These are phyloP conservation scores for Fusarium fujikuroi DNA, from an alignment of 2,329 filamentous ascomycete species.

Conservation along the genomic window DNA sequence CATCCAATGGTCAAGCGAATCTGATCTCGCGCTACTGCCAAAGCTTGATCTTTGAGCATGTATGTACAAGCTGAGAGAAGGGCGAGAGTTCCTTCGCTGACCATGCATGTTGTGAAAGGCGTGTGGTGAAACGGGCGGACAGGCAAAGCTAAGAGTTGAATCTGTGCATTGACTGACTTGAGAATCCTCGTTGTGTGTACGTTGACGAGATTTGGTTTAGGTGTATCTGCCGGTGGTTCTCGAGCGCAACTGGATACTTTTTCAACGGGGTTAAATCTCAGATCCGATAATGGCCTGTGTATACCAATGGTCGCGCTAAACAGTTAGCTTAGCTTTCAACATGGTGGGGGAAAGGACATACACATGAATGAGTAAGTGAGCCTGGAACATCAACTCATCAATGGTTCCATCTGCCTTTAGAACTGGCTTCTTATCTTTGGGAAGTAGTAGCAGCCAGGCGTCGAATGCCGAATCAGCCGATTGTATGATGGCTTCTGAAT, in stretches of 20 bases:
- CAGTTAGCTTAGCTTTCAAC: background rate
- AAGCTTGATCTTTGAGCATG: background rate
- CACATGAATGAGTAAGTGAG: slow-evolving; percentile 32
- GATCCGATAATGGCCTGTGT: slow-evolving; percentile 28
- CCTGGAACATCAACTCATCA: slow-evolving; percentile 37
- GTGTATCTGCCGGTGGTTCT: slow-evolving; percentile 14
- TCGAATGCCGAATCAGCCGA: slow-evolving; percentile 28
- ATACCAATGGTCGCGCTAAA: slow-evolving; percentile 27
- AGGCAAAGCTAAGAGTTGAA: slow-evolving; percentile 16
- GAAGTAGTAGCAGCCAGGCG: slow-evolving; percentile 23
- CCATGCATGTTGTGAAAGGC: slow-evolving; percentile 32
- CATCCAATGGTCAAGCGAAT: slow-evolving; percentile 32
- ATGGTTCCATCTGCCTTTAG: slow-evolving; percentile 11
- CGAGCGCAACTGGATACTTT: slow-evolving; percentile 25
- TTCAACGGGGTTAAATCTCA: slow-evolving; percentile 28
- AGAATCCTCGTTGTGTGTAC: slow-evolving; percentile 28
- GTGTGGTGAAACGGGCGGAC: slow-evolving; percentile 24
- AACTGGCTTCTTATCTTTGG: slow-evolving; percentile 3
- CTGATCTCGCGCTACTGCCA: slow-evolving; percentile 27
- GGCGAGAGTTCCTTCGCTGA: slow-evolving; percentile 29
- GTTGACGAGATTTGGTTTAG: slow-evolving; percentile 22
- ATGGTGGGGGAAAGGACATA: background rate
- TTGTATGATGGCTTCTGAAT: slow-evolving; percentile 21
- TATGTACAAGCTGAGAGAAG: slow-evolving; percentile 30
- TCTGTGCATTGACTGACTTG: slow-evolving; percentile 28